These are phyloP conservation scores for Davidsoniella australis DNA, from an alignment of 2,329 filamentous ascomycete species.

Conservation along the genomic window DNA sequence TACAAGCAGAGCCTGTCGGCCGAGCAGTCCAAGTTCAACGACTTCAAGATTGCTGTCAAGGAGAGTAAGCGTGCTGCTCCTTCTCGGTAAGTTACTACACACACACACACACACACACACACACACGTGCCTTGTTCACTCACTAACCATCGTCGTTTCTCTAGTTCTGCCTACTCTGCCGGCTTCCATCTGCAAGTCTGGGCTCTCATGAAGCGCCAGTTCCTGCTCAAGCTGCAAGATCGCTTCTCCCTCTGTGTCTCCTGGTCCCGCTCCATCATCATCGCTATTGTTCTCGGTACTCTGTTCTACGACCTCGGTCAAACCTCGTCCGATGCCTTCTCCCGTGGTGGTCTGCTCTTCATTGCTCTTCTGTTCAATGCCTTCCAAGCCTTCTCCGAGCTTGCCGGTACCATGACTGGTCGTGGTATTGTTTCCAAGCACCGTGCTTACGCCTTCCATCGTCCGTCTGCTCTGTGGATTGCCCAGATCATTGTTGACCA, in stretches of 20 bases:
- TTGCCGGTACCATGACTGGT: conserved; percentile 58
- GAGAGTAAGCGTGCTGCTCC: conserved; percentile 66
- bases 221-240: conserved; percentile 73
- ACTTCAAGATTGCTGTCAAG: conserved; percentile 58
- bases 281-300: conserved; percentile 64
- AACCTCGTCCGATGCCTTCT: conserved; percentile 56
- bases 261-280: conserved; percentile 50
- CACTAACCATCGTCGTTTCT: not conserved
- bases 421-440: conserved; percentile 71
- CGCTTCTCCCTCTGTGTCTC: conserved; percentile 58
- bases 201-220: conserved; percentile 71
- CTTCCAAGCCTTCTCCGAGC: conserved; percentile 70
- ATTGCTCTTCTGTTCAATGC: conserved; percentile 68
- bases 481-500: conserved; percentile 68
- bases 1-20: conserved; percentile 49
- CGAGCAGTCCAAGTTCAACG: conserved; percentile 52
- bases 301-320: conserved; percentile 56
- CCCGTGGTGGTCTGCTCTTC: conserved; percentile 67
- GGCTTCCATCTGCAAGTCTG: conserved; percentile 71
- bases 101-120: not conserved
- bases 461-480: conserved; percentile 68
- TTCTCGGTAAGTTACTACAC: conserved; percentile 26
- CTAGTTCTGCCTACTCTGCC: conserved; percentile 37
- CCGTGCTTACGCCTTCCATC: conserved; percentile 65
- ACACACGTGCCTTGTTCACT: too few relatives aligned